phyloP scores from a whole-genome alignment of 495 filamentous ascomycete genomes.

The Diplogelasinospora grovesii region DNA sequence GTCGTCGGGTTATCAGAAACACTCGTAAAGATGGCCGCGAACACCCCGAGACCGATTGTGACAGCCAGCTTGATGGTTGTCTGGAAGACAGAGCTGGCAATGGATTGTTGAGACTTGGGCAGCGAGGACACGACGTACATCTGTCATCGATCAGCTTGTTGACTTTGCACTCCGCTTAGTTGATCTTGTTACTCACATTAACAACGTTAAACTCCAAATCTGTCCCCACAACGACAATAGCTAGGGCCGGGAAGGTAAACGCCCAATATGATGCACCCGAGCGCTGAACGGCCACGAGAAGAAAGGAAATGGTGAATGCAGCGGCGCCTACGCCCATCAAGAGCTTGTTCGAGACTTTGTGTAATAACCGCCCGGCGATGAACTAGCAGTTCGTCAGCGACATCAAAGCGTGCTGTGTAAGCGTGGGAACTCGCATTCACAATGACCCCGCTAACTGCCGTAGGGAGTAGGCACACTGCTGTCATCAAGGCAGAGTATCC shows the following conservation, averaged over 20 bases:
- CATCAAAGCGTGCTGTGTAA: no score
- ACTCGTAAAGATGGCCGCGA: slow-evolving; percentile 1
- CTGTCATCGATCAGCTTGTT: no score
- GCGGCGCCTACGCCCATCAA: slow-evolving; percentile 1
- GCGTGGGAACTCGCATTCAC: slow-evolving; percentile 1
- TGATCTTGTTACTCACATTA: slow-evolving; percentile 2
- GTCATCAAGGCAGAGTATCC: slow-evolving; percentile 2
- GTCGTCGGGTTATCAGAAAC: slow-evolving; percentile 1
- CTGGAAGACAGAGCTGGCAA: slow-evolving; percentile 4
- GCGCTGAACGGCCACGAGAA: slow-evolving; percentile 2
- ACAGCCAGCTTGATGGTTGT: slow-evolving; percentile 1
- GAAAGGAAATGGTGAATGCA: slow-evolving; percentile 1
- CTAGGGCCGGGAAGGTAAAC: slow-evolving; percentile 3
- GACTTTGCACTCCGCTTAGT: no score
- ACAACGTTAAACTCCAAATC: slow-evolving; percentile 4
- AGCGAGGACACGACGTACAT: slow-evolving; percentile 2
- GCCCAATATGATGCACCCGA: slow-evolving; percentile 3
- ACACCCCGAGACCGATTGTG: neutral
- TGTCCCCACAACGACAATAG: slow-evolving; percentile 1
- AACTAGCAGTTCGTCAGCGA: no score
- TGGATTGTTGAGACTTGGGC: neutral
- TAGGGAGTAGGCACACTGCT: slow-evolving; percentile 1
- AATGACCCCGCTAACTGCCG: neutral
- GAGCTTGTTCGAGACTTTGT: slow-evolving; percentile 6
- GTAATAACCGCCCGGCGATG: neutral